Evolutionary conservation across 305 asterid genomes (phyloP).

Genomic region (Fraxinus paxiana): DNA sequence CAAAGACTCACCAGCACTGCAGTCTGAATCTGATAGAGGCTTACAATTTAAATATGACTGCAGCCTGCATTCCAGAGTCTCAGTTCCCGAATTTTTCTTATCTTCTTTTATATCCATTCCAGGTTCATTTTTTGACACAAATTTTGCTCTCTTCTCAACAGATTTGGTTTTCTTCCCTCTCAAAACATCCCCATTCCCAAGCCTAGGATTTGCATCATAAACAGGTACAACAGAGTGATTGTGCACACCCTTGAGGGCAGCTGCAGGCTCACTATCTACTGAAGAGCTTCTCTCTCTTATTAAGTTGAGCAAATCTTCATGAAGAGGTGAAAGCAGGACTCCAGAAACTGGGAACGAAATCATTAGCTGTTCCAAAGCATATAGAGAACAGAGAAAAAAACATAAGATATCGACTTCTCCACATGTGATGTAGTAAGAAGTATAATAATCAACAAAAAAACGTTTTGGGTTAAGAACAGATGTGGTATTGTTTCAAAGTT

Average conservation of each 20-base stretch:
- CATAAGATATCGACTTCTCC: constrained; percentile 15
- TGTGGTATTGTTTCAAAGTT: background rate
- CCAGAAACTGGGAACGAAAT: constrained; percentile 48
- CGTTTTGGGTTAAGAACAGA: constrained; percentile 5
- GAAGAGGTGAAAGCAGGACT: constrained; percentile 75
- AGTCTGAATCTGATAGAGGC: constrained; percentile 31
- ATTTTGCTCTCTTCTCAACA: constrained; percentile 33
- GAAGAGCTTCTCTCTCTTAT: constrained; percentile 34
- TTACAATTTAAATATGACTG: constrained; percentile 31
- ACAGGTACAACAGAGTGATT: constrained; percentile 32
- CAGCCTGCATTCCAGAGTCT: constrained; percentile 33
- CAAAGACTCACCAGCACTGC: constrained; percentile 26
- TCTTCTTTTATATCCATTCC: constrained; percentile 32
- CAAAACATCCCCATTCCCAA: constrained; percentile 32
- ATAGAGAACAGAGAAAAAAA: constrained; percentile 12
- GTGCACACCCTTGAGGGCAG: constrained; percentile 33
- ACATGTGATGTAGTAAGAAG: background rate
- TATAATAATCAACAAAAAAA: constrained; percentile 4
- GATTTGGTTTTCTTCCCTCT: constrained; percentile 37
- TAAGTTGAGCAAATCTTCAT: constrained; percentile 53
- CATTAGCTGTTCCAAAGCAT: constrained; percentile 56
- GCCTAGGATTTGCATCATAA: constrained; percentile 32
- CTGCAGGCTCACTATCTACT: constrained; percentile 30
- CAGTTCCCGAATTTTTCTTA: constrained; percentile 36
- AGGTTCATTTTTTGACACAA: constrained; percentile 33